phyloP scores from a whole-genome alignment of 2,329 filamentous ascomycete species.

The Penicillium digitatum region DNA sequence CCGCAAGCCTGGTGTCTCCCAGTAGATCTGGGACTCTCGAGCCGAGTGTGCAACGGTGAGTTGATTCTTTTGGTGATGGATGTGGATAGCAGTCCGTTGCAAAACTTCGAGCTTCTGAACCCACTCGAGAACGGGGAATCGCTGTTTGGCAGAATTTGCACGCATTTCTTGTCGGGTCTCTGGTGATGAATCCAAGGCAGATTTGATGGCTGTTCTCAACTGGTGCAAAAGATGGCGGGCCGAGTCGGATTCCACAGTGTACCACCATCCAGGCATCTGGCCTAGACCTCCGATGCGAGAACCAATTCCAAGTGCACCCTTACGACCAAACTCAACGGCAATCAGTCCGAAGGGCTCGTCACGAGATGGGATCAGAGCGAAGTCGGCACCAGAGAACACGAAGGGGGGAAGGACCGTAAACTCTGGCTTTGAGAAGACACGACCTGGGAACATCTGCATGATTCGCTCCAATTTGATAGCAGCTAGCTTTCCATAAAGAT shows the following conservation, averaged over 20 bases:
- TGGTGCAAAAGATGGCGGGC: slow-evolving; percentile 61
- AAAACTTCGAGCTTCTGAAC: slow-evolving; percentile 61
- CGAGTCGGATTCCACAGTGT: slow-evolving; percentile 62
- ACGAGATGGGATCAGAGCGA: slow-evolving; percentile 63
- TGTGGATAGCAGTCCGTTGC: slow-evolving; percentile 58
- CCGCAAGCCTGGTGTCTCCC: slow-evolving; percentile 6
- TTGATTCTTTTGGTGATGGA: slow-evolving; percentile 47
- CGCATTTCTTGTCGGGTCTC: slow-evolving; percentile 58
- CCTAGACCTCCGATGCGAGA: slow-evolving; percentile 63
- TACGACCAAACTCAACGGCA: slow-evolving; percentile 65
- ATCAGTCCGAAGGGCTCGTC: slow-evolving; percentile 67
- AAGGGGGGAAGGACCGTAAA: slow-evolving; percentile 63
- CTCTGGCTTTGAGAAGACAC: slow-evolving; percentile 65
- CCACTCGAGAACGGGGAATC: slow-evolving; percentile 66
- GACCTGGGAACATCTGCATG: slow-evolving; percentile 62
- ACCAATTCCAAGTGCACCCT: slow-evolving; percentile 64
- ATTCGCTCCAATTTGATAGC: slow-evolving; percentile 61
- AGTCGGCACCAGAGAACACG: slow-evolving; percentile 65
- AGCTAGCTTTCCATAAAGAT: slow-evolving; percentile 65
- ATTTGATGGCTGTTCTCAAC: slow-evolving; percentile 61
- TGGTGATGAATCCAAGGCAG: slow-evolving; percentile 56
- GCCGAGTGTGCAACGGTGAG: slow-evolving; percentile 21
- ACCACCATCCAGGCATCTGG: slow-evolving; percentile 69
- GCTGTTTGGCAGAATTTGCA: slow-evolving; percentile 60
- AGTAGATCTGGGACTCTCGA: slow-evolving; percentile 31